Evolutionary conservation across 164 flowering plant species (phyloP).

Genomic region (Stephania japonica): DNA sequence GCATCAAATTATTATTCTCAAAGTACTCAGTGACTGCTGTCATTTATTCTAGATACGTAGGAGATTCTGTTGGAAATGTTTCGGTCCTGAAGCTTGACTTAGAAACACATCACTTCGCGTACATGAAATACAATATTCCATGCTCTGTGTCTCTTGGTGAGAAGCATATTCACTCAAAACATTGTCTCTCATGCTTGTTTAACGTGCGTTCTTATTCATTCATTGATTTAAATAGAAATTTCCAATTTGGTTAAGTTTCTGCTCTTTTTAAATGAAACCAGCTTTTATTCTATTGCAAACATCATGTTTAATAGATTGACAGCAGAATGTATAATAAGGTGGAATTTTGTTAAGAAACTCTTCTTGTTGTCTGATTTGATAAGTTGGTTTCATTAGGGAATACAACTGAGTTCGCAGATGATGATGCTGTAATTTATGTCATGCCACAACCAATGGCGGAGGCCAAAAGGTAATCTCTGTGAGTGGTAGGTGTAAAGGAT

Average conservation of each 20-base stretch:
- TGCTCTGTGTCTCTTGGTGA: constrained; percentile 66
- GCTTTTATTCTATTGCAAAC: no score
- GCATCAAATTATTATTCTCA: not conserved
- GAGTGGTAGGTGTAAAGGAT: not conserved
- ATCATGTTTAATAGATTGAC: no score
- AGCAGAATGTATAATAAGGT: no score
- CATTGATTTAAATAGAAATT: no score
- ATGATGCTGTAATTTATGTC: constrained; percentile 38
- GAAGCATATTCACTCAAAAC: constrained; percentile 2
- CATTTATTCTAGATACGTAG: constrained; percentile 47
- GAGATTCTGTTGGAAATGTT: constrained; percentile 69
- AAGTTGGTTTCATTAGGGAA: constrained; percentile 28
- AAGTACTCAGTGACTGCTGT: not conserved
- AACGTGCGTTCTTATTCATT: no score
- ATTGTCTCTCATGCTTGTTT: not conserved
- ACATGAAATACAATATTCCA: constrained; percentile 74
- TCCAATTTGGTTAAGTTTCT: no score
- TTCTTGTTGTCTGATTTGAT: not conserved
- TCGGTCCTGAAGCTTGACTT: constrained; percentile 55
- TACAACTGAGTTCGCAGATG: constrained; percentile 38
- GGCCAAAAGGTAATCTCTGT: constrained; percentile 55
- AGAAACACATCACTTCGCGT: constrained; percentile 37
- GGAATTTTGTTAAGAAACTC: not conserved
- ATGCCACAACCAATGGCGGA: constrained; percentile 80
- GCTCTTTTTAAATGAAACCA: no score